Evolutionary conservation across 1,284 basidiomycete genomes (phyloP).

Genomic region (Phaffia rhodozyma): DNA sequence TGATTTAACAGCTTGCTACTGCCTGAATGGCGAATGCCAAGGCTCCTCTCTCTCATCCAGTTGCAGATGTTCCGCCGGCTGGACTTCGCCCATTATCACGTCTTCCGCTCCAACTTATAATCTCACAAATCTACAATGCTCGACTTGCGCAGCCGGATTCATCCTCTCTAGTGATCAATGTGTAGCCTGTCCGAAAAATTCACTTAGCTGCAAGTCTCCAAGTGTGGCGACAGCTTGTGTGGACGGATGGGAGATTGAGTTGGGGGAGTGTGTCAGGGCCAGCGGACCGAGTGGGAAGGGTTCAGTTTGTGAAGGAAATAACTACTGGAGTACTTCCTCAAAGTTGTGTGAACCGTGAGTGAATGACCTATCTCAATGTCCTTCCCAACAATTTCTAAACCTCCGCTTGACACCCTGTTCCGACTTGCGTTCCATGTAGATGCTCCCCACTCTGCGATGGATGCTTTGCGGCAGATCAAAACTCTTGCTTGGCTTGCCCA

Average conservation of each 20-base stretch:
- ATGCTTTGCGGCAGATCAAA: background rate
- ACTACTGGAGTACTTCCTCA: slow-evolving; percentile 27
- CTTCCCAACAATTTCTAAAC: background rate
- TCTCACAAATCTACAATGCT: slow-evolving; percentile 26
- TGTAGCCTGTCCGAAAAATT: slow-evolving; percentile 35
- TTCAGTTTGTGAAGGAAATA: slow-evolving; percentile 12
- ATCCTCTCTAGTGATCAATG: slow-evolving; percentile 19
- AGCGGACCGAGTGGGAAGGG: slow-evolving; percentile 17
- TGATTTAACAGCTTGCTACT: slow-evolving; percentile 32
- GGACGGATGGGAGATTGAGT: slow-evolving; percentile 19
- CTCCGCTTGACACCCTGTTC: background rate
- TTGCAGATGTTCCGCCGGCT: slow-evolving; percentile 38
- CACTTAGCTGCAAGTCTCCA: slow-evolving; percentile 29
- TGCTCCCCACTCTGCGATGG: slow-evolving; percentile 13
- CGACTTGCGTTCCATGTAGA: background rate
- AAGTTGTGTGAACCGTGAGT: slow-evolving; percentile 28
- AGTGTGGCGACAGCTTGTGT: slow-evolving; percentile 27
- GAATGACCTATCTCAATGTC: no score
- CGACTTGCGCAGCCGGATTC: slow-evolving; percentile 33
- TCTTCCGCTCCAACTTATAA: slow-evolving; percentile 17
- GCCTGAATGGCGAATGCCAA: slow-evolving; percentile 34
- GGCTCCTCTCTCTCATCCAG: slow-evolving; percentile 5
- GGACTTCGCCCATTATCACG: slow-evolving; percentile 26
- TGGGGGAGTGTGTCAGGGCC: slow-evolving; percentile 5
- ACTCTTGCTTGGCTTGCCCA: slow-evolving; percentile 5